Conservation (phyloP, 2,329 filamentous ascomycete species). For the Claviceps monticola region DNA sequence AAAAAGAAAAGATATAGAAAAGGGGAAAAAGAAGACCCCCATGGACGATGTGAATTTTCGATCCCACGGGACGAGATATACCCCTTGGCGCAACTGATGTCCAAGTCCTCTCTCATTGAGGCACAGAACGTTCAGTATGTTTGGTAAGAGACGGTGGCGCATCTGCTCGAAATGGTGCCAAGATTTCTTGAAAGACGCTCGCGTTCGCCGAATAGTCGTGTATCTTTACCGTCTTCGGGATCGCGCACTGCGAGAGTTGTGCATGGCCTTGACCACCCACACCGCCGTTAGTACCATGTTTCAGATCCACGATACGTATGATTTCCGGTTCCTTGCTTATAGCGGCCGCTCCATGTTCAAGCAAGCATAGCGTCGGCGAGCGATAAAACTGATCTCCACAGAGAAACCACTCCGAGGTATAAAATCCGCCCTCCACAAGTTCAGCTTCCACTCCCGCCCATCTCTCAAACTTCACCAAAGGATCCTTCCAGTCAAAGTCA, state of each 20-base stretch:
- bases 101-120: not conserved
- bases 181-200: slow-evolving; percentile 3
- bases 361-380: slow-evolving; percentile 22
- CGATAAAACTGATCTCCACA: slow-evolving; percentile 20
- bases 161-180: slow-evolving; percentile 5
- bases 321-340: slow-evolving; percentile 8
- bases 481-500: slow-evolving; percentile 66
- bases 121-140: not conserved
- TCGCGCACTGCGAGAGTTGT: not conserved
- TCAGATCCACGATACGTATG: slow-evolving; percentile 9
- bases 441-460: slow-evolving; percentile 52
- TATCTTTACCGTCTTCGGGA: slow-evolving; percentile 4
- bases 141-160: not conserved
- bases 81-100: too few relatives aligned
- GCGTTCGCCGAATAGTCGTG: slow-evolving; percentile 12
- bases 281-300: not conserved
- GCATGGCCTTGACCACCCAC: not conserved
- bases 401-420: slow-evolving; percentile 31
- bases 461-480: slow-evolving; percentile 48
- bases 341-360: not conserved
- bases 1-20: not conserved
- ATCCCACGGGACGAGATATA: too few relatives aligned
- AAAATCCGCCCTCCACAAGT: slow-evolving; percentile 56
- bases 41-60: not conserved
- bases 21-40: not conserved